phyloP scores from a whole-genome alignment of 306 rosid genomes.

The Citrullus colocynthis region DNA sequence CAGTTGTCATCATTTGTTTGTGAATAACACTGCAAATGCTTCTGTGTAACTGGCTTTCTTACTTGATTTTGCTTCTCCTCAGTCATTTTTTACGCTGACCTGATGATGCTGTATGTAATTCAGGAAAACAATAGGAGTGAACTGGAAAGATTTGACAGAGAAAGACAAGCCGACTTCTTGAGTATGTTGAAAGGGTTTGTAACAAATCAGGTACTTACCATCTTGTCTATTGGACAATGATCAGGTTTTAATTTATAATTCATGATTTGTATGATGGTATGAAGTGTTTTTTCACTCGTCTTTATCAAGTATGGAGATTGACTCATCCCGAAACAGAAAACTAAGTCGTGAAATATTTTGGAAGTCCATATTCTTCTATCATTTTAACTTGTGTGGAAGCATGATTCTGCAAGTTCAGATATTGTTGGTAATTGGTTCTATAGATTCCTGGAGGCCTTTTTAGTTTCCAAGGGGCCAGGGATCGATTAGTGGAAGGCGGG shows the following conservation, averaged over 20 bases:
- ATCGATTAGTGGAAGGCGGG: neutral
- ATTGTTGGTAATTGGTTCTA: neutral
- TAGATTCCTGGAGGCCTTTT: neutral
- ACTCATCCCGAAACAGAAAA: neutral
- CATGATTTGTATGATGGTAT: neutral
- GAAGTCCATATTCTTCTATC: neutral
- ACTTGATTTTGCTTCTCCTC: neutral
- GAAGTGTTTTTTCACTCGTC: neutral
- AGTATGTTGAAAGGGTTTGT: conserved; percentile 93
- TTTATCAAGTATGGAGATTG: neutral
- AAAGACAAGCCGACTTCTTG: conserved; percentile 69
- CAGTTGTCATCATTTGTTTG: neutral
- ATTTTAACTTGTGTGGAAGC: neutral
- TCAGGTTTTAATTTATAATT: neutral
- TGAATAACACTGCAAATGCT: neutral
- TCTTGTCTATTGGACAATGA: neutral
- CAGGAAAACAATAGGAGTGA: conserved; percentile 90
- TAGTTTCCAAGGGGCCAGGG: neutral
- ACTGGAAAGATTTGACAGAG: conserved; percentile 80
- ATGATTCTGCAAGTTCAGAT: neutral
- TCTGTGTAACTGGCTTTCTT: neutral
- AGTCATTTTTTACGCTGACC: neutral
- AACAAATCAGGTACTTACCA: conserved; percentile 61
- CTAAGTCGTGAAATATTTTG: neutral
- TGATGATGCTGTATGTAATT: conserved; percentile 9